These are phyloP conservation scores for Kodamaea ohmeri DNA, from an alignment of 1,139 yeast species.

Conservation along the genomic window DNA sequence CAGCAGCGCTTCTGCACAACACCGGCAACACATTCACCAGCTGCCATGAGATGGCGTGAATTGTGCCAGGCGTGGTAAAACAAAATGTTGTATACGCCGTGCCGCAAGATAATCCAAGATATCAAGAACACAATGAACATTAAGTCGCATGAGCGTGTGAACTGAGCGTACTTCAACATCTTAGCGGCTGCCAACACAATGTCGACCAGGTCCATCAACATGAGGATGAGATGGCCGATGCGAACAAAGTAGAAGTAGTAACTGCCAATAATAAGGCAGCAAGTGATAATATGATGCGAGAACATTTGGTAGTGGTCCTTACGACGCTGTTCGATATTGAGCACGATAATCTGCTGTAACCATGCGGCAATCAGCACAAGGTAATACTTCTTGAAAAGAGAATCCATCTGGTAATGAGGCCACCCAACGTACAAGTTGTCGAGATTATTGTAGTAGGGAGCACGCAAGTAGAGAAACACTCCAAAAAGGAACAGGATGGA, in stretches of 20 bases:
- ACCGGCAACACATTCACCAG: slow-evolving; percentile 37
- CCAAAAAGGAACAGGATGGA: slow-evolving; percentile 57
- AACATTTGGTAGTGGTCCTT: slow-evolving; percentile 88
- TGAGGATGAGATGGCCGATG: slow-evolving; percentile 74
- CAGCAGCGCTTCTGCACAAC: slow-evolving; percentile 49
- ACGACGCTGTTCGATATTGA: slow-evolving; percentile 74
- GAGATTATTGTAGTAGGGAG: slow-evolving; percentile 60
- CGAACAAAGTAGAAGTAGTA: slow-evolving; percentile 71
- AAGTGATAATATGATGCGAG: slow-evolving; percentile 81
- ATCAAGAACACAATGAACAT: slow-evolving; percentile 67
- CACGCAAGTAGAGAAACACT: slow-evolving; percentile 50
- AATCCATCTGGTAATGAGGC: slow-evolving; percentile 63
- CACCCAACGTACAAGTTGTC: slow-evolving; percentile 66
- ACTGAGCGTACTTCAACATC: slow-evolving; percentile 71
- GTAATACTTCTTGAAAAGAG: slow-evolving; percentile 65
- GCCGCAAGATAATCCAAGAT: slow-evolving; percentile 72
- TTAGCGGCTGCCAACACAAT: slow-evolving; percentile 71
- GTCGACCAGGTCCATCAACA: slow-evolving; percentile 84
- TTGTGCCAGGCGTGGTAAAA: slow-evolving; percentile 50
- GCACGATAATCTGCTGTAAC: slow-evolving; percentile 75
- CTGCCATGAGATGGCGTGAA: slow-evolving; percentile 36
- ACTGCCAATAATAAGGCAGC: slow-evolving; percentile 64
- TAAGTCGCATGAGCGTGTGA: slow-evolving; percentile 56
- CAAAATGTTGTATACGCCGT: slow-evolving; percentile 69
- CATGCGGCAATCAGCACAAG: slow-evolving; percentile 70